phyloP scores from a whole-genome alignment of 78 protist species.

The Dictyostelium capitatum region DNA sequence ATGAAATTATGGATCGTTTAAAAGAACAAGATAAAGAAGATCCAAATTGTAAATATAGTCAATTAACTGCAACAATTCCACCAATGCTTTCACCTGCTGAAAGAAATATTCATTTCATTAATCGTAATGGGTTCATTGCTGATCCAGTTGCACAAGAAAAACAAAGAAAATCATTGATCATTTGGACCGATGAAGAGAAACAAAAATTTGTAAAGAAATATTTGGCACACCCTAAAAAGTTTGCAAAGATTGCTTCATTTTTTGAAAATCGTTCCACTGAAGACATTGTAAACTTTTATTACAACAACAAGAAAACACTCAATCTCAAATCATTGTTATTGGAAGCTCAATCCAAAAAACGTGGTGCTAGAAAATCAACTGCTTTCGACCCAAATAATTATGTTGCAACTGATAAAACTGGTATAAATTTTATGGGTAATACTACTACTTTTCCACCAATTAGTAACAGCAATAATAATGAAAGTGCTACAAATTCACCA shows the following conservation, averaged over 20 bases:
- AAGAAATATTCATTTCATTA: constrained; percentile 33
- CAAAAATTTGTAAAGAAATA: constrained; percentile 77
- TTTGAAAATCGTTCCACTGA: constrained; percentile 54
- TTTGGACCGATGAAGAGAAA: constrained; percentile 77
- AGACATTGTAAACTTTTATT: constrained; percentile 75
- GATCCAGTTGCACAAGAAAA: constrained; percentile 63
- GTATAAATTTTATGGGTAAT: neutral
- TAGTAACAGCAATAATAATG: neutral
- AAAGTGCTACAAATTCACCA: constrained; percentile 22
- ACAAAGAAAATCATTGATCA: constrained; percentile 48
- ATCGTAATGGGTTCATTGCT: constrained; percentile 54
- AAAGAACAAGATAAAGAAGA: constrained; percentile 44
- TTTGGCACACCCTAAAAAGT: constrained; percentile 68
- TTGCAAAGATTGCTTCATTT: constrained; percentile 67
- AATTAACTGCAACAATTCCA: constrained; percentile 22
- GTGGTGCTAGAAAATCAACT: constrained; percentile 34
- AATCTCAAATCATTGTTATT: constrained; percentile 48
- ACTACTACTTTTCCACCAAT: neutral
- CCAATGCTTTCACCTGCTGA: constrained; percentile 51
- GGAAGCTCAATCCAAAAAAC: constrained; percentile 56
- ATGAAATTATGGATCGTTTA: constrained; percentile 26
- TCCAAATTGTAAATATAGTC: constrained; percentile 19
- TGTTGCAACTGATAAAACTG: constrained; percentile 20
- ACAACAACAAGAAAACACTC: constrained; percentile 65
- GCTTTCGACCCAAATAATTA: neutral